These are phyloP conservation scores for Fimicolochytrium jonesii DNA, from an alignment of 192 early-diverging fungal species.

Conservation along the genomic window DNA sequence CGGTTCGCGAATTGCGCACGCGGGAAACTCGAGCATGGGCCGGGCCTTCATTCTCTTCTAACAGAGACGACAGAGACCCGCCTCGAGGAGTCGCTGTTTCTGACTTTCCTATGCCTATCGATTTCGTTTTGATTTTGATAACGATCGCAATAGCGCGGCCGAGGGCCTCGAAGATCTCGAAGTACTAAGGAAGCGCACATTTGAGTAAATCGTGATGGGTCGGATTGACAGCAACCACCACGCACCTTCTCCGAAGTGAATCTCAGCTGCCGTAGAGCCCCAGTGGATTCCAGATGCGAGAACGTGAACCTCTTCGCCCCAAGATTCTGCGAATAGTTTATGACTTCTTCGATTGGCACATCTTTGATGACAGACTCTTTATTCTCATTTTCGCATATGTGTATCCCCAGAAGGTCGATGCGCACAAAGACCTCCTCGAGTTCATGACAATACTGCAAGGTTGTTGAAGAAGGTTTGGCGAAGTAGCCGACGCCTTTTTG, in stretches of 20 bases:
- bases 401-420: slow-evolving; percentile 22
- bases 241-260: slow-evolving; percentile 18
- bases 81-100: not conserved
- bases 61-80: not conserved
- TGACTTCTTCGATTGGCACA: slow-evolving; percentile 14
- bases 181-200: slow-evolving; percentile 8
- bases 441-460: not conserved
- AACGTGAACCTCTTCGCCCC: slow-evolving; percentile 17
- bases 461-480: not conserved
- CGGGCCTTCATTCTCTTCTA: not conserved
- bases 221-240: not conserved
- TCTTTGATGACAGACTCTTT: slow-evolving; percentile 7
- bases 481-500: slow-evolving; percentile 19
- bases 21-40: no score
- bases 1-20: no score
- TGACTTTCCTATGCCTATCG: not conserved
- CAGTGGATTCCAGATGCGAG: slow-evolving; percentile 7
- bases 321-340: slow-evolving; percentile 23
- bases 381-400: slow-evolving; percentile 14
- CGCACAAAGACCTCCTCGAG: slow-evolving; percentile 17
- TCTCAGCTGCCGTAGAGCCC: slow-evolving; percentile 12
- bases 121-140: slow-evolving; percentile 25
- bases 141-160: slow-evolving; percentile 26
- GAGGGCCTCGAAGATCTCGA: slow-evolving; percentile 30
- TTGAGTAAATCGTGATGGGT: not conserved